These are phyloP conservation scores for Blastobotrys raffinosifermentans DNA, from an alignment of 1,139 yeast species.

Conservation along the genomic window DNA sequence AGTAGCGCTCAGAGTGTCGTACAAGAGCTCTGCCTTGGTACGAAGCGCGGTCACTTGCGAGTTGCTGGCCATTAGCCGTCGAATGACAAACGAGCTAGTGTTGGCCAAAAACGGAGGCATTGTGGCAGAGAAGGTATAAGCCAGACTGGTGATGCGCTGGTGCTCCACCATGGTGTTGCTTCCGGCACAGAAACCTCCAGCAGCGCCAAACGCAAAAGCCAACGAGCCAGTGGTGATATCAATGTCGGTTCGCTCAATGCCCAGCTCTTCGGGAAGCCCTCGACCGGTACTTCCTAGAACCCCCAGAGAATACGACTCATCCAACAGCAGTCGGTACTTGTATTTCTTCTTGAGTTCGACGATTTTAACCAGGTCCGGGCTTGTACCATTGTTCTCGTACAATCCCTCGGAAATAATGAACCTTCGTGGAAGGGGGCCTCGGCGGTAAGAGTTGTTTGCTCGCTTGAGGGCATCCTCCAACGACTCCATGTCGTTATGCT, in stretches of 20 bases:
- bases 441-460: conserved; percentile 44
- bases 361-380: conserved; percentile 64
- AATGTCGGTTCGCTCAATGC: conserved; percentile 54
- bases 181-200: conserved; percentile 96
- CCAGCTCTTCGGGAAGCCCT: conserved; percentile 71
- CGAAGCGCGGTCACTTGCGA: conserved; percentile 33
- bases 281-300: conserved; percentile 79
- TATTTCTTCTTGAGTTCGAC: conserved; percentile 71
- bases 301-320: conserved; percentile 84
- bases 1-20: conserved; percentile 35
- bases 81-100: conserved; percentile 60
- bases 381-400: conserved; percentile 76
- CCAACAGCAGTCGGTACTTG: conserved; percentile 81
- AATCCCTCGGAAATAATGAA: conserved; percentile 89
- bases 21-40: conserved; percentile 34
- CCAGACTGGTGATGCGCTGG: conserved; percentile 84
- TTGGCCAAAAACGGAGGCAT: conserved; percentile 88
- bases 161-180: conserved; percentile 78
- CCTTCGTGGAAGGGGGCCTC: conserved; percentile 75
- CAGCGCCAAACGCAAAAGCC: conserved; percentile 77
- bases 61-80: too few relatives aligned
- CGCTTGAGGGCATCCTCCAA: conserved; percentile 62
- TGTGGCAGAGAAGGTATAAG: conserved; percentile 91
- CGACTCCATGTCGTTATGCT: conserved; percentile 84
- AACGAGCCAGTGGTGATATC: conserved; percentile 85